Evolutionary conservation across 768 basidiomycete species (phyloP).

Genomic region (Suillus spraguei): DNA sequence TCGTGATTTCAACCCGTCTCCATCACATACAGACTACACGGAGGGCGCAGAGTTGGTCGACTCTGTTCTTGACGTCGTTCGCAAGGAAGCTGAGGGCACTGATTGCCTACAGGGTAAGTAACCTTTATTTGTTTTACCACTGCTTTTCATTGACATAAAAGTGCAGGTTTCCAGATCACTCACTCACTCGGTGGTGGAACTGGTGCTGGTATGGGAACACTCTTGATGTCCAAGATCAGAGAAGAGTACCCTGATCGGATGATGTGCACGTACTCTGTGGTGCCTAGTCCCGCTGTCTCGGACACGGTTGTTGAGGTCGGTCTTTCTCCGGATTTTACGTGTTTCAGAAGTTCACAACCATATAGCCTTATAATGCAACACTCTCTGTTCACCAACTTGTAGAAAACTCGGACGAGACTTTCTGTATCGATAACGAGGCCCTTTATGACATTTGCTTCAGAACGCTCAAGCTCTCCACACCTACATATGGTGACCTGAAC

Average conservation of each 20-base stretch:
- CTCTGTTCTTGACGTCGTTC: constrained; percentile 95
- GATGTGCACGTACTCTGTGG: constrained; percentile 99
- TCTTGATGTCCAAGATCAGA: constrained; percentile 97
- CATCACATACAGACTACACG: constrained; percentile 61
- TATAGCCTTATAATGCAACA: constrained; percentile 95
- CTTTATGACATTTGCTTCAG: constrained; percentile 99
- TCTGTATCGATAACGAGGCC: constrained; percentile 99
- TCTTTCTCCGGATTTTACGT: constrained; percentile 4
- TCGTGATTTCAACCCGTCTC: not conserved
- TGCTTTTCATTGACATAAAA: constrained; percentile 8
- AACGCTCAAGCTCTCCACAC: constrained; percentile 93
- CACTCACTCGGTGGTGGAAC: constrained; percentile 99
- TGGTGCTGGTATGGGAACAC: constrained; percentile 99
- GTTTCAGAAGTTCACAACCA: constrained; percentile 6
- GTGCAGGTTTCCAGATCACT: constrained; percentile 93
- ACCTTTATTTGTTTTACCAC: constrained; percentile 8
- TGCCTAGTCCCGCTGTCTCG: constrained; percentile 95
- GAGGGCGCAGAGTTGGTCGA: constrained; percentile 99
- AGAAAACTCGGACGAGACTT: constrained; percentile 99
- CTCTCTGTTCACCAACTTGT: constrained; percentile 98
- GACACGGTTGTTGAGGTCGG: constrained; percentile 95
- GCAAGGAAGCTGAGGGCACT: constrained; percentile 97
- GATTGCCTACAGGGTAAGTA: constrained; percentile 93
- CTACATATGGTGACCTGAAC: constrained; percentile 97
- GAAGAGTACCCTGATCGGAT: constrained; percentile 99